Conservation (phyloP, 1,284 basidiomycete species). For the Wallemia ichthyophaga region DNA sequence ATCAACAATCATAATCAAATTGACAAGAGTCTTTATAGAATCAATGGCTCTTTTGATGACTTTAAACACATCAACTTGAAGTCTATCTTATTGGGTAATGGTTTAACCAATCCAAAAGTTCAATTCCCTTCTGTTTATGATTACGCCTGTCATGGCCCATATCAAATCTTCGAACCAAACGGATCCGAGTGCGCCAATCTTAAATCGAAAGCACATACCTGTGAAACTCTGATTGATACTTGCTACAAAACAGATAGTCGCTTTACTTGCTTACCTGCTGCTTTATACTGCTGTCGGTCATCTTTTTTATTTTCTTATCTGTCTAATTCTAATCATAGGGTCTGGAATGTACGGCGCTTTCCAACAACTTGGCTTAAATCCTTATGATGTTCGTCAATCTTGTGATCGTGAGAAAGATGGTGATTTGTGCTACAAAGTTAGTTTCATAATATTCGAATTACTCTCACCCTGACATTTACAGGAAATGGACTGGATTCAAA, state of each 20-base stretch:
- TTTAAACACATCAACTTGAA: conserved; percentile 35
- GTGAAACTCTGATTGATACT: conserved; percentile 30
- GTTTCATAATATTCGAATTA: not conserved
- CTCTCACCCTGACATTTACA: conserved; percentile 2
- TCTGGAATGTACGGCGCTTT: conserved; percentile 14
- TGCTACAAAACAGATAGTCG: conserved; percentile 17
- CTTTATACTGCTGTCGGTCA: conserved; percentile 12
- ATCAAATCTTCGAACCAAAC: conserved; percentile 36
- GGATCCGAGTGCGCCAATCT: conserved; percentile 33
- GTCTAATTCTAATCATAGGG: not conserved
- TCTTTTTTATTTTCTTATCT: not conserved
- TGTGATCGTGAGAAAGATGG: conserved; percentile 42
- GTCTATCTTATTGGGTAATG: conserved; percentile 51
- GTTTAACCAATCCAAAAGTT: conserved; percentile 41
- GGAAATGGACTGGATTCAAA: conserved; percentile 48
- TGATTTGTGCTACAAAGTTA: conserved; percentile 13
- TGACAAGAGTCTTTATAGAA: not conserved
- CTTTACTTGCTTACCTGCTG: conserved; percentile 26
- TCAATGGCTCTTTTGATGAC: conserved; percentile 10
- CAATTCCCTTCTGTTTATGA: conserved; percentile 49
- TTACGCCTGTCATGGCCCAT: conserved; percentile 42
- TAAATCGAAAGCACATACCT: conserved; percentile 32
- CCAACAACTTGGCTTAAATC: conserved; percentile 15
- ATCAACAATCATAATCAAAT: conserved; percentile 43
- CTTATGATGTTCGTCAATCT: conserved; percentile 49